These are phyloP conservation scores for Talaromyces sp. DNA, from an alignment of 2,329 filamentous ascomycete species.

Conservation along the genomic window DNA sequence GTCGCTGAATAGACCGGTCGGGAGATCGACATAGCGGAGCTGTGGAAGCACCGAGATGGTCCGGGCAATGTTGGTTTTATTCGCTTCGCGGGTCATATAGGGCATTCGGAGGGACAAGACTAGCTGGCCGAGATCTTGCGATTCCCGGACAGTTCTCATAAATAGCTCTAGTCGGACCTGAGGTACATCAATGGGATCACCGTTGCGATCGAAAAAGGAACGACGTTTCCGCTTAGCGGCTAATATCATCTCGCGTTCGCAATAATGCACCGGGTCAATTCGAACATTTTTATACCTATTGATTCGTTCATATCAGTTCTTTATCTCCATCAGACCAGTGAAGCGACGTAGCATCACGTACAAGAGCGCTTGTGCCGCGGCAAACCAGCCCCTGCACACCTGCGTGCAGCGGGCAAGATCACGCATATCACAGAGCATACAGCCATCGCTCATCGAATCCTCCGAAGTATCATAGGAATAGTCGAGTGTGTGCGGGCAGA, in stretches of 20 bases:
- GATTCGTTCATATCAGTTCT: background rate
- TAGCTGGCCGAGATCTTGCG: conserved; percentile 67
- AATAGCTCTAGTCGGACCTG: conserved; percentile 75
- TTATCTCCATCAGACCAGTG: no score
- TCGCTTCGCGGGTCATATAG: conserved; percentile 91
- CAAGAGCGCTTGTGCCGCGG: conserved; percentile 60
- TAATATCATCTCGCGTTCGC: conserved; percentile 79
- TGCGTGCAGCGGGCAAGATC: conserved; percentile 79
- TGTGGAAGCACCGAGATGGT: conserved; percentile 84
- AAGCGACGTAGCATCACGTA: conserved; percentile 53
- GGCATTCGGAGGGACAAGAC: conserved; percentile 84
- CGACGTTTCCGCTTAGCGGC: conserved; percentile 76
- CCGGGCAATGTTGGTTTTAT: conserved; percentile 79
- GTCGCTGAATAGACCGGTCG: conserved; percentile 82
- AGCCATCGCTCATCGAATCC: conserved; percentile 75
- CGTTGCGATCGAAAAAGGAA: conserved; percentile 74
- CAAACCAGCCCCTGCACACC: conserved; percentile 73
- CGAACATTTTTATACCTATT: conserved; percentile 82
- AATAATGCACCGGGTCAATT: conserved; percentile 94
- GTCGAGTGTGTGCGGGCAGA: conserved; percentile 82
- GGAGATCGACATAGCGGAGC: conserved; percentile 85
- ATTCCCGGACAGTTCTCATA: conserved; percentile 78
- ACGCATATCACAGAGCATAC: conserved; percentile 91
- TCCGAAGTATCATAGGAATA: conserved; percentile 81
- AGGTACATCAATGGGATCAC: conserved; percentile 78